Conservation (phyloP, 257 asterid species). For the Misopates orontium region DNA sequence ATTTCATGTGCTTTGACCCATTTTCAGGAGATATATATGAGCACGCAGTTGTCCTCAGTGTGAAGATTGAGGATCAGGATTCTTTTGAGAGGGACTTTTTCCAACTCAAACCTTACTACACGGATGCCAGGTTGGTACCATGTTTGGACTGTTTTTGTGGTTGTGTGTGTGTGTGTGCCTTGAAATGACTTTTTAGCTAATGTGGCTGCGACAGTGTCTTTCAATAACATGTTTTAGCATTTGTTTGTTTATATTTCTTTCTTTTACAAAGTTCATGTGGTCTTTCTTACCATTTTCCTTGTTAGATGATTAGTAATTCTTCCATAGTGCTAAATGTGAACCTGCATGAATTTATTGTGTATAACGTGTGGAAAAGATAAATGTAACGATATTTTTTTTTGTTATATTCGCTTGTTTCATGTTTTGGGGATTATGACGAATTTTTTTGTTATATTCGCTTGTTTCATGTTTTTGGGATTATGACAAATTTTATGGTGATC, state of each 20-base stretch:
- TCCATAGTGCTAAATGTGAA: no score
- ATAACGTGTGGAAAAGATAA: no score
- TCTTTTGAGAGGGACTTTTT: conserved; percentile 94
- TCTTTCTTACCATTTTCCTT: background rate
- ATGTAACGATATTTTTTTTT: no score
- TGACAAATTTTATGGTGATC: background rate
- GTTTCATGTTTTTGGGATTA: background rate
- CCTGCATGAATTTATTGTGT: no score
- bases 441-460: background rate
- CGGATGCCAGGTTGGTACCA: conserved; percentile 73
- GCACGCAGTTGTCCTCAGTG: conserved; percentile 86
- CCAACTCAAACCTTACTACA: conserved; percentile 93
- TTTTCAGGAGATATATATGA: conserved; percentile 85
- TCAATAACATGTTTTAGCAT: background rate
- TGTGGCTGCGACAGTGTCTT: background rate
- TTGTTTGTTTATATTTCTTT: background rate
- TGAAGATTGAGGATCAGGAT: conserved; percentile 86
- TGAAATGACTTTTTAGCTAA: background rate
- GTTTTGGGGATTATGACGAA: no score
- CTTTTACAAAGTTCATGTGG: background rate
- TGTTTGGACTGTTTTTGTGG: no score
- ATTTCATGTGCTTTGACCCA: conserved; percentile 10
- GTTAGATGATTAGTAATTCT: no score
- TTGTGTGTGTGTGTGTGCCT: background rate
- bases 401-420: no score